A percentile compares a stretch with the other conserved stretches of the same genome.
These are phyloP conservation scores for Globisporangium sylvaticum DNA, from an alignment of 352 stramenopile genomes.

Conservation along the genomic window DNA sequence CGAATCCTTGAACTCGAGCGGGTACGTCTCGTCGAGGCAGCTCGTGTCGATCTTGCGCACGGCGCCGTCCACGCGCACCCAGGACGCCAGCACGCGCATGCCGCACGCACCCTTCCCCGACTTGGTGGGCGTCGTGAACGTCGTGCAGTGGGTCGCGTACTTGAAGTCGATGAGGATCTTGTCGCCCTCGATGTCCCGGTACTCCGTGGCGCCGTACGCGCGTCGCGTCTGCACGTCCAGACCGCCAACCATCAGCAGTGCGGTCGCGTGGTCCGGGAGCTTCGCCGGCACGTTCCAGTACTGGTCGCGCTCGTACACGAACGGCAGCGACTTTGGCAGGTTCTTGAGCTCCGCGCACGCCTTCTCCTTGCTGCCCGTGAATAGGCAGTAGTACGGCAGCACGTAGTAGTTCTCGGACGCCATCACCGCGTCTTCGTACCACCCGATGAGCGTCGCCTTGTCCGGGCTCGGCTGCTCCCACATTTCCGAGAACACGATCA, in stretches of 20 bases:
- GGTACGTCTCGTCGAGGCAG: constrained; percentile 56
- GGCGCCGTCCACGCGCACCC: constrained; percentile 49
- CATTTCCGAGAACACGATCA: constrained; percentile 81
- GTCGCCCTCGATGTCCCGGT: constrained; percentile 39
- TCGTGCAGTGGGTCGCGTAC: constrained; percentile 70
- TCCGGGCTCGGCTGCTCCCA: constrained; percentile 55
- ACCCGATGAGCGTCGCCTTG: constrained; percentile 46
- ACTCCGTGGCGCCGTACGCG: constrained; percentile 51
- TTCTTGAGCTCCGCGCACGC: constrained; percentile 49
- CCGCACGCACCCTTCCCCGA: constrained; percentile 48
- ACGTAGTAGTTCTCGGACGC: constrained; percentile 65
- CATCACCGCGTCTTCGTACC: constrained; percentile 59
- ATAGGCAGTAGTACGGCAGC: constrained; percentile 75
- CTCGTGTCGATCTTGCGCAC: constrained; percentile 61
- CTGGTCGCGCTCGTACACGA: constrained; percentile 56
- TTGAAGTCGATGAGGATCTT: constrained; percentile 70
- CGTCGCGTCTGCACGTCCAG: constrained; percentile 52
- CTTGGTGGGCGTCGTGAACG: constrained; percentile 62
- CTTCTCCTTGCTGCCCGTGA: constrained; percentile 56
- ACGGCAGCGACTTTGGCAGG: constrained; percentile 30
- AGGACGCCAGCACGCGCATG: constrained; percentile 64
- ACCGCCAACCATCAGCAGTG: constrained; percentile 50
- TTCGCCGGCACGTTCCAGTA: constrained; percentile 65
- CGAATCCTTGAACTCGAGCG: constrained; percentile 37
- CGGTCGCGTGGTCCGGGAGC: constrained; percentile 36